Conservation (phyloP, 305 asterid species). For the Solanum hybrid region DNA sequence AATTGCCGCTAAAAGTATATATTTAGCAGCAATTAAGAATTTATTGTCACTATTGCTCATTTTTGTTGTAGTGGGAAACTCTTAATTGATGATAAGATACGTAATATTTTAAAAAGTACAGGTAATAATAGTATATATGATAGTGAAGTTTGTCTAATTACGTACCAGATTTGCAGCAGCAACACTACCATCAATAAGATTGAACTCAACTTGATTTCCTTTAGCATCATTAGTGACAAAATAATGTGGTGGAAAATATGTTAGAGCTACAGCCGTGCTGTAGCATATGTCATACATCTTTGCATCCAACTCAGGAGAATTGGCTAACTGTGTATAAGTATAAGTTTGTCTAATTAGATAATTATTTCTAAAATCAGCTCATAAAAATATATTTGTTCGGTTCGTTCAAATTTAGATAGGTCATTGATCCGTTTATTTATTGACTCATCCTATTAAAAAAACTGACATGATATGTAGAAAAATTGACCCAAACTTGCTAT, state of each 20-base stretch:
- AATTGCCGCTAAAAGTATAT: too few relatives aligned
- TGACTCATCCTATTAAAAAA: background rate
- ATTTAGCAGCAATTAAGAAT: too few relatives aligned
- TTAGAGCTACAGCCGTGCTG: slow-evolving; percentile 55
- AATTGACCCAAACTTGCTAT: background rate
- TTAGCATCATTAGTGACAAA: slow-evolving; percentile 29
- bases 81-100: too few relatives aligned
- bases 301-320: slow-evolving; percentile 25
- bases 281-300: slow-evolving; percentile 42
- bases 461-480: background rate
- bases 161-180: slow-evolving; percentile 48
- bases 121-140: too few relatives aligned
- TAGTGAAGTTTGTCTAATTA: too few relatives aligned
- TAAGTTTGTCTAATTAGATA: background rate
- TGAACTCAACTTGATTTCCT: slow-evolving; percentile 34
- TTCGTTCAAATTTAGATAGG: background rate
- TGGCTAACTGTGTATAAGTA: slow-evolving; percentile 23
- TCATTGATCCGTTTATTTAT: background rate
- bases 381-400: background rate
- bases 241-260: slow-evolving; percentile 39
- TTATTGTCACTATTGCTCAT: too few relatives aligned
- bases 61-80: too few relatives aligned
- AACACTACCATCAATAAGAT: slow-evolving; percentile 53
- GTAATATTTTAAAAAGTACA: too few relatives aligned
- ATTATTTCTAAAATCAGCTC: background rate